These are phyloP conservation scores for Fraxinus sp. DNA, from an alignment of 305 asterid species.

Conservation along the genomic window DNA sequence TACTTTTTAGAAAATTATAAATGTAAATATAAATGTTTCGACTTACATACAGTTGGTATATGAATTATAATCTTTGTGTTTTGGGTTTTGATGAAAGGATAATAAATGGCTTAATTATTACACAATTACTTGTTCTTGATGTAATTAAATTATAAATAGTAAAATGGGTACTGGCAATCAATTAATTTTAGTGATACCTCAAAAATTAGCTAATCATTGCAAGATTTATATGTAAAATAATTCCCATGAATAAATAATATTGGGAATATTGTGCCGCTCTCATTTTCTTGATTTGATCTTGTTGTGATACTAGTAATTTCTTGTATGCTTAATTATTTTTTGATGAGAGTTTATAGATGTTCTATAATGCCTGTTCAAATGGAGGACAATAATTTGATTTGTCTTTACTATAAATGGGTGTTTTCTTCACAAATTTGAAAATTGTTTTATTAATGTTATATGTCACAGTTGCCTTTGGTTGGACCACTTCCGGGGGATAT, in stretches of 20 bases:
- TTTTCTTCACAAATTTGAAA: slow-evolving; percentile 38
- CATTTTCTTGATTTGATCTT: background rate
- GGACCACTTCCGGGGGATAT: slow-evolving; percentile 99
- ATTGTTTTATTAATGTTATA: slow-evolving; percentile 44
- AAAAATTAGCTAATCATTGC: background rate
- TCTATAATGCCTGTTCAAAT: slow-evolving; percentile 1
- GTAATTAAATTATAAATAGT: background rate
- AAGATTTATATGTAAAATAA: background rate
- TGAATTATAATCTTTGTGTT: background rate
- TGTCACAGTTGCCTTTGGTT: slow-evolving; percentile 63
- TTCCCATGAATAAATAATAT: background rate
- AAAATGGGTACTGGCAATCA: background rate
- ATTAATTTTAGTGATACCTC: background rate
- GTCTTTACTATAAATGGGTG: slow-evolving; percentile 23
- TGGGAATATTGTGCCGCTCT: background rate
- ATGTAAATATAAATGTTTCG: background rate
- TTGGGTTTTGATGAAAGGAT: background rate
- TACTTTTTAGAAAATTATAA: background rate
- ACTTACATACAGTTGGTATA: background rate
- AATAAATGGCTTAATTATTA: background rate
- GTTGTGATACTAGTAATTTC: background rate
- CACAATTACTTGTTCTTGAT: background rate
- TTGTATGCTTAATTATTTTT: background rate
- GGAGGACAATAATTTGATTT: background rate
- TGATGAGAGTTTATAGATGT: slow-evolving; percentile 1